Evolutionary conservation across 1,284 basidiomycete genomes (phyloP).

Genomic region (Singerocomus rubriflavus): DNA sequence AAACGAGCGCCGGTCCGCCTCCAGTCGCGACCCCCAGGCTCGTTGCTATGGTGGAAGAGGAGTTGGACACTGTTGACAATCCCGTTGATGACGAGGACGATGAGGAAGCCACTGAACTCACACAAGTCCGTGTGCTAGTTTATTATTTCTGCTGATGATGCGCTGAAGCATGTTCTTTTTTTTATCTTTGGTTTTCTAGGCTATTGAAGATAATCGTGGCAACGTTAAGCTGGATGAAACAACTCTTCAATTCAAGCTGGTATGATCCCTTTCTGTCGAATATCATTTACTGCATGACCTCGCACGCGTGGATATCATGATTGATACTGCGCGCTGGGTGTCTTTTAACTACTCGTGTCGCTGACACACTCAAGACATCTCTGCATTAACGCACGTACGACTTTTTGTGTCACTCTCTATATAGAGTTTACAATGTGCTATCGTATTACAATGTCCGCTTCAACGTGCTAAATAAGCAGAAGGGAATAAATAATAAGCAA

Average conservation of each 20-base stretch:
- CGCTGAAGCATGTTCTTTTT: constrained; percentile 16
- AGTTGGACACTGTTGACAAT: not conserved
- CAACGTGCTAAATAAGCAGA: constrained; percentile 5
- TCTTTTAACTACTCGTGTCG: not conserved
- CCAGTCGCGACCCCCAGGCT: not conserved
- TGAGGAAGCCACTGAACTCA: not conserved
- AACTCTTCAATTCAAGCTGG: constrained; percentile 13
- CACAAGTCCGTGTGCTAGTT: constrained; percentile 25
- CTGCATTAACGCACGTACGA: not conserved
- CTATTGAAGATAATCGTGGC: not conserved
- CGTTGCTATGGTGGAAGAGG: not conserved
- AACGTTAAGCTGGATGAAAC: not conserved
- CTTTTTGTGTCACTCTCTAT: not conserved
- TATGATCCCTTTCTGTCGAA: constrained; percentile 34
- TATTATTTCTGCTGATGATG: not conserved
- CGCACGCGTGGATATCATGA: not conserved
- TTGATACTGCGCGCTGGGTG: not conserved
- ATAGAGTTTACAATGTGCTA: constrained; percentile 18
- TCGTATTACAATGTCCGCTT: constrained; percentile 15
- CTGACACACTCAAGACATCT: not conserved
- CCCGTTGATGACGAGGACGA: not conserved
- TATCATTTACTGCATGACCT: constrained; percentile 33
- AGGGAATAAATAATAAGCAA: constrained; percentile 16
- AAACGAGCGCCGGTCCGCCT: not conserved
- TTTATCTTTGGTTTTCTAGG: constrained; percentile 16